These are phyloP conservation scores for Suillus discolor DNA, from an alignment of 768 basidiomycete genomes.

Conservation along the genomic window DNA sequence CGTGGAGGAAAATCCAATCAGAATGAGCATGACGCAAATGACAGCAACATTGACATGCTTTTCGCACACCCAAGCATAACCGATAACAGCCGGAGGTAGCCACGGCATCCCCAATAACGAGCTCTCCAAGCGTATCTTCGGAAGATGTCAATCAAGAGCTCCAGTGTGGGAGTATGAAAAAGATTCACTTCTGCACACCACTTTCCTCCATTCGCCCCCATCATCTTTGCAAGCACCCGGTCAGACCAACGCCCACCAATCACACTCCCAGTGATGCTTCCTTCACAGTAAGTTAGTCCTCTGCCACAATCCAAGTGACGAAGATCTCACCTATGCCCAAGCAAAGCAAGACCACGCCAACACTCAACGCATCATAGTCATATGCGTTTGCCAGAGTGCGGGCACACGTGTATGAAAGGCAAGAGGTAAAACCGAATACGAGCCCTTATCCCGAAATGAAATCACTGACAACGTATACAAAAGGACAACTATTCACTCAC, in stretches of 20 bases:
- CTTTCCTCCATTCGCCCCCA: slow-evolving; percentile 46
- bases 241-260: slow-evolving; percentile 67
- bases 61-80: slow-evolving; percentile 76
- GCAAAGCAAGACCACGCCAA: slow-evolving; percentile 76
- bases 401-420: slow-evolving; percentile 73
- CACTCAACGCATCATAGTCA: slow-evolving; percentile 63
- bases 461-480: slow-evolving; percentile 13
- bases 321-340: slow-evolving; percentile 62
- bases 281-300: slow-evolving; percentile 23
- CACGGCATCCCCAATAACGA: slow-evolving; percentile 55
- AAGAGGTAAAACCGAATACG: slow-evolving; percentile 70
- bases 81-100: slow-evolving; percentile 60
- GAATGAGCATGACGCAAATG: slow-evolving; percentile 71
- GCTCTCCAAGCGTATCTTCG: slow-evolving; percentile 73
- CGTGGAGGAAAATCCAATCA: slow-evolving; percentile 76
- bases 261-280: slow-evolving; percentile 54
- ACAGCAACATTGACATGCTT: slow-evolving; percentile 64
- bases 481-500: slow-evolving; percentile 13
- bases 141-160: background rate
- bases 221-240: slow-evolving; percentile 43
- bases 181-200: slow-evolving; percentile 63
- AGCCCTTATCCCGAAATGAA: slow-evolving; percentile 46
- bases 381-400: slow-evolving; percentile 68
- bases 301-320: background rate
- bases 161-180: background rate